A percentile compares a stretch with the other conserved stretches of the same genome.
phyloP scores from a whole-genome alignment of 1,139 yeast species.

The Hansenula sp. region DNA sequence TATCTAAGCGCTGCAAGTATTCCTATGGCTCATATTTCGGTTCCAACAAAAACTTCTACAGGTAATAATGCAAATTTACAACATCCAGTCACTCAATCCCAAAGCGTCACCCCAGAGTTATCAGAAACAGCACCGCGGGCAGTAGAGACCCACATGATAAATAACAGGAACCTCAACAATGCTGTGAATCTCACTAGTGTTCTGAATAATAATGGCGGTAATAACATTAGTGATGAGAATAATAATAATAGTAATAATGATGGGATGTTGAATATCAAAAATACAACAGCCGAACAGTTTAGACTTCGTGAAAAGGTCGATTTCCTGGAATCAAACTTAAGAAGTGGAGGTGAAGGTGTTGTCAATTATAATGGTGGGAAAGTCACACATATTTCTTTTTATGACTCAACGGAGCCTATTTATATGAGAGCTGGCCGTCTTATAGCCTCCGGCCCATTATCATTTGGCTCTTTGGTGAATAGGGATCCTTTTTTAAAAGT shows the following conservation, averaged over 20 bases:
- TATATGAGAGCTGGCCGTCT: constrained; percentile 27
- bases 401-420: constrained; percentile 24
- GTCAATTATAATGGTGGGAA: constrained; percentile 1
- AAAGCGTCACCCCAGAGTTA: background rate
- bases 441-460: constrained; percentile 25
- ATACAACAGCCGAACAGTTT: background rate
- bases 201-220: background rate
- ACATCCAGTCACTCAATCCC: too few relatives aligned
- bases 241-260: background rate
- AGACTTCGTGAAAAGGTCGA: constrained; percentile 3
- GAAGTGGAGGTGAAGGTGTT: constrained; percentile 2
- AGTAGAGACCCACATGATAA: too few relatives aligned
- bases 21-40: constrained; percentile 18
- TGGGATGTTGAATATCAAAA: background rate
- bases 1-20: constrained; percentile 18
- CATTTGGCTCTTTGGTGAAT: constrained; percentile 32
- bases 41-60: background rate
- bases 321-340: constrained; percentile 5
- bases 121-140: too few relatives aligned
- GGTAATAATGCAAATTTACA: too few relatives aligned
- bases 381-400: constrained; percentile 21
- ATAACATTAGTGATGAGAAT: background rate
- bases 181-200: background rate
- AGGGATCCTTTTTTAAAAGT: constrained; percentile 43
- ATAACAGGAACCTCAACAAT: too few relatives aligned